Percentiles rank a stretch among this genome's conserved stretches.
phyloP scores from a whole-genome alignment of 768 basidiomycete species.

The Boletellus emodensis region DNA sequence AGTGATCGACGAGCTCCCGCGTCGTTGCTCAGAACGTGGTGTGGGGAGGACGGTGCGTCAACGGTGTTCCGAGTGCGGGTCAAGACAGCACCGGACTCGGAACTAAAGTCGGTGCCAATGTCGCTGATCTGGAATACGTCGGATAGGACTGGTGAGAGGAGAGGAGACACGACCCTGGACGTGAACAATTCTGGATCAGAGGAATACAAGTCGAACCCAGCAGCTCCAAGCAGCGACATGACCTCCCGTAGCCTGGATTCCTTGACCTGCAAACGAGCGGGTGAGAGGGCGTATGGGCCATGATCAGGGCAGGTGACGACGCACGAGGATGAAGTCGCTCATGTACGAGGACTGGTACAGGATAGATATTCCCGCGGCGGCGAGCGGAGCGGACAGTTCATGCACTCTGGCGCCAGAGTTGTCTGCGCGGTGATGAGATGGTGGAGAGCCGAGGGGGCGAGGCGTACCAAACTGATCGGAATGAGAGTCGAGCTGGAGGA shows the following conservation, averaged over 20 bases:
- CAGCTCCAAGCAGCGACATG: constrained; percentile 51
- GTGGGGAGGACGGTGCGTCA: constrained; percentile 21
- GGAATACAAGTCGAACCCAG: constrained; percentile 65
- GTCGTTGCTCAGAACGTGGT: constrained; percentile 4
- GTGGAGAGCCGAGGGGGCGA: constrained; percentile 1
- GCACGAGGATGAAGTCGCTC: constrained; percentile 78
- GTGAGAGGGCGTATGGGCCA: background rate
- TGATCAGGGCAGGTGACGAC: constrained; percentile 22
- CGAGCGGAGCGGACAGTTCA: constrained; percentile 72
- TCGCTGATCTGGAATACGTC: constrained; percentile 29
- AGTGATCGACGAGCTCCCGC: background rate
- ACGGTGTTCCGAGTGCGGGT: constrained; percentile 45
- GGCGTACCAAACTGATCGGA: constrained; percentile 61
- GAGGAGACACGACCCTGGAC: constrained; percentile 27
- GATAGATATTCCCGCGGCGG: constrained; percentile 75
- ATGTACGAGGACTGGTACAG: constrained; percentile 80
- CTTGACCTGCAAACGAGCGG: constrained; percentile 49
- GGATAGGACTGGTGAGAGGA: constrained; percentile 31
- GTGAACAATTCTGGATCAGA: constrained; percentile 39
- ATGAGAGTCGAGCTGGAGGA: constrained; percentile 79
- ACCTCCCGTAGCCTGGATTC: constrained; percentile 60
- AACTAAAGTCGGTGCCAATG: constrained; percentile 26
- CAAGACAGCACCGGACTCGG: constrained; percentile 42
- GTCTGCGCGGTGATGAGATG: constrained; percentile 36
- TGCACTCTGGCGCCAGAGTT: constrained; percentile 69